These are phyloP conservation scores for Exophiala spinifera DNA, from an alignment of 2,329 filamentous ascomycete species.

Conservation along the genomic window DNA sequence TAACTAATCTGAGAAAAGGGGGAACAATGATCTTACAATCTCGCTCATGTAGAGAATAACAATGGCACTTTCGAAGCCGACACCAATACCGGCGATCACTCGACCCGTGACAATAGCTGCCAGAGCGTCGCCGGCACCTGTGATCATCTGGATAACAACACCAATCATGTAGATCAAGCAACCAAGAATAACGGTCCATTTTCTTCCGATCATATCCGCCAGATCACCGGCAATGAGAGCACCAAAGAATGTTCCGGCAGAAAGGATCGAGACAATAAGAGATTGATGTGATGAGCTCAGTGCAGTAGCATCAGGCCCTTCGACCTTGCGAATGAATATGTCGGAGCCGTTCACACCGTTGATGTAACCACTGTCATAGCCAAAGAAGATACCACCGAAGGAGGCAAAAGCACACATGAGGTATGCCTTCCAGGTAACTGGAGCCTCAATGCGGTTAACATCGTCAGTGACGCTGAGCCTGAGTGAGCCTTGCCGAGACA, in stretches of 20 bases:
- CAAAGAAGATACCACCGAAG: conserved; percentile 60
- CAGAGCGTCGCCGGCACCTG: conserved; percentile 41
- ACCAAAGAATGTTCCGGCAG: conserved; percentile 73
- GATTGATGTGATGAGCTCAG: conserved; percentile 53
- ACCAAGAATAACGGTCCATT: conserved; percentile 65
- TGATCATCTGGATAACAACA: conserved; percentile 63
- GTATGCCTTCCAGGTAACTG: conserved; percentile 58
- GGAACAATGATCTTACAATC: conserved; percentile 45
- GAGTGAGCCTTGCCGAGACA: neutral
- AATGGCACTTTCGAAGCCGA: conserved; percentile 76
- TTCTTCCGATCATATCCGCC: conserved; percentile 70
- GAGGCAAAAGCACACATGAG: conserved; percentile 60
- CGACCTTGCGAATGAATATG: conserved; percentile 47
- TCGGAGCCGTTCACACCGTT: conserved; percentile 50
- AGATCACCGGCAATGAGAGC: conserved; percentile 74
- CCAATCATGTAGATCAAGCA: conserved; percentile 69
- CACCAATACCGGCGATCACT: conserved; percentile 72
- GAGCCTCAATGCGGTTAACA: conserved; percentile 55
- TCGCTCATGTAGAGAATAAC: conserved; percentile 87
- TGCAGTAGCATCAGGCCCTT: conserved; percentile 29
- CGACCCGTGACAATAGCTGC: conserved; percentile 68
- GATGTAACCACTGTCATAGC: conserved; percentile 59
- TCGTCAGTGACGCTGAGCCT: conserved; percentile 35
- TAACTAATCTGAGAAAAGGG: neutral
- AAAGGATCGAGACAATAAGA: conserved; percentile 72